These are phyloP conservation scores for Suillus discolor DNA, from an alignment of 768 basidiomycete genomes.

Conservation along the genomic window DNA sequence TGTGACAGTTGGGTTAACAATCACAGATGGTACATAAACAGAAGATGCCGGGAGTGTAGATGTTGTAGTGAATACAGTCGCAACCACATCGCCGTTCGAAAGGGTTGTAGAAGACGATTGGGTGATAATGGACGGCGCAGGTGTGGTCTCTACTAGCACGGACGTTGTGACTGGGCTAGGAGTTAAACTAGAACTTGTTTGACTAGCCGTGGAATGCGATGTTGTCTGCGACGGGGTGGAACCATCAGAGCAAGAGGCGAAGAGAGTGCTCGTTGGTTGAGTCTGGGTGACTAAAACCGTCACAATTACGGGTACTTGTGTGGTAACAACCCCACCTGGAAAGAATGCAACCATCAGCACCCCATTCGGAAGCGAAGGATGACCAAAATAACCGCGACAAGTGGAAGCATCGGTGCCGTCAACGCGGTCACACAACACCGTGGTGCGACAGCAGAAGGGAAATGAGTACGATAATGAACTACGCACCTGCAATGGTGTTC, in stretches of 20 bases:
- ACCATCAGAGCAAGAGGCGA: conserved; percentile 36
- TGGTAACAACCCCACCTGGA: conserved; percentile 31
- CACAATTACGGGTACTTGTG: conserved; percentile 44
- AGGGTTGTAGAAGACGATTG: conserved; percentile 39
- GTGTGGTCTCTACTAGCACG: conserved; percentile 32
- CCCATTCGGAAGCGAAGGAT: background rate
- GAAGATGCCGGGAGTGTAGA: conserved; percentile 37
- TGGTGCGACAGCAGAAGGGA: background rate
- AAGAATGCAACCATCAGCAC: conserved; percentile 17
- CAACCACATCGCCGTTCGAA: conserved; percentile 42
- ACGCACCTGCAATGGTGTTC: conserved; percentile 39
- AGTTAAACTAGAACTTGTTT: conserved; percentile 2
- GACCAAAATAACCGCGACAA: conserved; percentile 7
- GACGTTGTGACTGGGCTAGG: conserved; percentile 22
- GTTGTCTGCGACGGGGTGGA: conserved; percentile 14
- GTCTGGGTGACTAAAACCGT: conserved; percentile 35
- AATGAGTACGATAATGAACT: conserved; percentile 2
- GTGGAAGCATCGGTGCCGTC: conserved; percentile 17
- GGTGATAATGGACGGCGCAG: conserved; percentile 34
- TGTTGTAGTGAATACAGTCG: conserved; percentile 38
- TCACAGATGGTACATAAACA: conserved; percentile 26
- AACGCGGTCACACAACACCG: conserved; percentile 17
- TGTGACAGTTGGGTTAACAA: conserved; percentile 14
- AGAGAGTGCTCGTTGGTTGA: conserved; percentile 41
- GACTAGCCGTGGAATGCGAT: conserved; percentile 12